Evolutionary conservation across 1,139 yeast genomes (phyloP), one percentile per base, ranked within the genome.

Genomic region (Meyerozyma carpophila): DNA sequence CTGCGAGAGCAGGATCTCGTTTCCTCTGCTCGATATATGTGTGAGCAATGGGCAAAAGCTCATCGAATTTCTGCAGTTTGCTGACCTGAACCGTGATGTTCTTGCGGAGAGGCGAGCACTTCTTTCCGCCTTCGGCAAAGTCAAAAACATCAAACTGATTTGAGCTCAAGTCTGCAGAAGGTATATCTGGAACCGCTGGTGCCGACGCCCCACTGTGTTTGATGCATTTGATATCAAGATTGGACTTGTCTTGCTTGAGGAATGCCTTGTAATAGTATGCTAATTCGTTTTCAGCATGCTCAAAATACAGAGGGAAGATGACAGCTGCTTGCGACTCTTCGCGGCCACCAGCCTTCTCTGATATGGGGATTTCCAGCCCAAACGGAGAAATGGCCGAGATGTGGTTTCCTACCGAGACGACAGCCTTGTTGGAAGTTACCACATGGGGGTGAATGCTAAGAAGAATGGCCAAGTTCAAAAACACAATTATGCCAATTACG

Each of bases 131-230:
- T 9, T 32, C 14, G 11, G 13, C 10, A 36, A 27, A 8, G 36
- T 20, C 18, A 32, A 31, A n/a, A 28, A 41, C 29, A 47, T 31
- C 13, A 40, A 42, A 6, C 14, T 37, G 13, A 20, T 25, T 28
- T 8, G 28, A 2, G 13, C 24, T n/a, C 11, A 26, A 21, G 32
- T 39, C 20, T 39, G 21, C 36, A 14, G 16, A 21, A 1, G 14
- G 21, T 47, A 52, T 50, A 64, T 50, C 11, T 14, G 20, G 36
- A 13, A 32, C 11, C 8, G 1, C 6, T 4, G 36, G 20, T 6
- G n/a, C 14, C 11, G 36, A 11, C 10, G 18, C 21, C 11, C 36
- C 36, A 9, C 10, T 14, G 5, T 32, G 21, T 16, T 32, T 32
- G 14, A 32, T 32, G 36, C 20, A 32, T 13, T 13, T 32, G 36